Evolutionary conservation across 768 basidiomycete genomes (phyloP).

Genomic region (Tephrocybe sp.): DNA sequence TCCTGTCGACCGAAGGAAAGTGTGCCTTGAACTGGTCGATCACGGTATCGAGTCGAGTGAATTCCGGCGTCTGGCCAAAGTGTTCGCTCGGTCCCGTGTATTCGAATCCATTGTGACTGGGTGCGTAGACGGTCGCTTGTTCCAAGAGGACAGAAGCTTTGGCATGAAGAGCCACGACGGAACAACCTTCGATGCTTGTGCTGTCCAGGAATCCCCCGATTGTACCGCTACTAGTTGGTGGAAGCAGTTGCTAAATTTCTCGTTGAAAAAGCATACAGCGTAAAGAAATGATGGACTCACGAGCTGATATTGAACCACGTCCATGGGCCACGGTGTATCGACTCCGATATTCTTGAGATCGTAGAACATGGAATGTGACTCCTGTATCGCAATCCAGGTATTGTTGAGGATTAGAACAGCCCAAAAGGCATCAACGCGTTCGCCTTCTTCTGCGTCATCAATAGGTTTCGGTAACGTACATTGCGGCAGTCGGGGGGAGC

Average conservation of each 20-base stretch:
- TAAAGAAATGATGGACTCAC: background rate
- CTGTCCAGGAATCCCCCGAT: slow-evolving; percentile 28
- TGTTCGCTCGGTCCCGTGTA: slow-evolving; percentile 1
- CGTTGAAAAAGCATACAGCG: background rate
- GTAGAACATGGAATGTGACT: slow-evolving; percentile 43
- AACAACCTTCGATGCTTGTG: slow-evolving; percentile 23
- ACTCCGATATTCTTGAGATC: slow-evolving; percentile 30
- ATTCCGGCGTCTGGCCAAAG: slow-evolving; percentile 8
- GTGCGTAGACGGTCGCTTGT: slow-evolving; percentile 21
- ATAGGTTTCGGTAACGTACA: slow-evolving; percentile 24
- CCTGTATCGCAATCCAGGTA: slow-evolving; percentile 44
- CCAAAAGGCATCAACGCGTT: slow-evolving; percentile 36
- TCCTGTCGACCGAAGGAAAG: slow-evolving; percentile 20
- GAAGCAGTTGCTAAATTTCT: slow-evolving; percentile 12
- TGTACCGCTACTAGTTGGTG: slow-evolving; percentile 21
- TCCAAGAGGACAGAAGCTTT: slow-evolving; percentile 36
- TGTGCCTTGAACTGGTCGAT: slow-evolving; percentile 23
- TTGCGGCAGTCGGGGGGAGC: slow-evolving; percentile 20
- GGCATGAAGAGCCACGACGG: slow-evolving; percentile 24
- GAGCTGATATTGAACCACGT: slow-evolving; percentile 18
- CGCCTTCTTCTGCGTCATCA: slow-evolving; percentile 26
- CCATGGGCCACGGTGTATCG: slow-evolving; percentile 37
- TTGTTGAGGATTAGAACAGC: slow-evolving; percentile 40
- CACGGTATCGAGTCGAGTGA: slow-evolving; percentile 13
- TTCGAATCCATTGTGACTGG: slow-evolving; percentile 7